Evolutionary conservation across 164 flowering plant genomes (phyloP).

Genomic region (Platanus orientalis): DNA sequence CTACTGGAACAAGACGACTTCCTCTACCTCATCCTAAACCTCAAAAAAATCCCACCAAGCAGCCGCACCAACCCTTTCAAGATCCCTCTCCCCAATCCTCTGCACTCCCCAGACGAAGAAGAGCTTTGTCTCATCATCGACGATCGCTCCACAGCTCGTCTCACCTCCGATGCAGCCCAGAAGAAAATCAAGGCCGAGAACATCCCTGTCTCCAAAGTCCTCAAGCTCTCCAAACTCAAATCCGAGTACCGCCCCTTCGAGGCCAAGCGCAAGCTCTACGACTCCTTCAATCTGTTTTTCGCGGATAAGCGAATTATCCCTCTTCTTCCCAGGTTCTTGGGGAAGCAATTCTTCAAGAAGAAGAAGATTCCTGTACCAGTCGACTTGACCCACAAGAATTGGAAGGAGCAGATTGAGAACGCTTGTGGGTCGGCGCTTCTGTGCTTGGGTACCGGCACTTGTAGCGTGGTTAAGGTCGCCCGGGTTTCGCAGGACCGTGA

Average conservation of each 20-base stretch:
- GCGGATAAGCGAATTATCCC: conserved; percentile 58
- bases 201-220: conserved; percentile 60
- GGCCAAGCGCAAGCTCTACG: conserved; percentile 63
- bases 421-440: conserved; percentile 47
- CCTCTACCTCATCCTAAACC: conserved; percentile 60
- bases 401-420: conserved; percentile 69
- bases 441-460: conserved; percentile 72
- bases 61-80: conserved; percentile 50
- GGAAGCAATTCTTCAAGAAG: conserved; percentile 78
- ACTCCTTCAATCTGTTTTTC: conserved; percentile 55
- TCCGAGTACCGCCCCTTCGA: conserved; percentile 67
- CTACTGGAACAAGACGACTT: conserved; percentile 65
- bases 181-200: conserved; percentile 45
- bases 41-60: conserved; percentile 66
- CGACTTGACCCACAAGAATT: conserved; percentile 55
- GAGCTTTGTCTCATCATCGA: conserved; percentile 52
- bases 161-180: conserved; percentile 48
- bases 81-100: conserved; percentile 63
- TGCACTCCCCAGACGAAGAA: conserved; percentile 24
- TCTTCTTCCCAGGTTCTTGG: conserved; percentile 54
- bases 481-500: conserved; percentile 42
- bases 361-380: conserved; percentile 78
- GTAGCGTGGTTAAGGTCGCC: conserved; percentile 59
- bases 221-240: conserved; percentile 67
- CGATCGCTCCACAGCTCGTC: conserved; percentile 9